phyloP scores from a whole-genome alignment of 352 stramenopile genomes.

The Pythium oligandrum region DNA sequence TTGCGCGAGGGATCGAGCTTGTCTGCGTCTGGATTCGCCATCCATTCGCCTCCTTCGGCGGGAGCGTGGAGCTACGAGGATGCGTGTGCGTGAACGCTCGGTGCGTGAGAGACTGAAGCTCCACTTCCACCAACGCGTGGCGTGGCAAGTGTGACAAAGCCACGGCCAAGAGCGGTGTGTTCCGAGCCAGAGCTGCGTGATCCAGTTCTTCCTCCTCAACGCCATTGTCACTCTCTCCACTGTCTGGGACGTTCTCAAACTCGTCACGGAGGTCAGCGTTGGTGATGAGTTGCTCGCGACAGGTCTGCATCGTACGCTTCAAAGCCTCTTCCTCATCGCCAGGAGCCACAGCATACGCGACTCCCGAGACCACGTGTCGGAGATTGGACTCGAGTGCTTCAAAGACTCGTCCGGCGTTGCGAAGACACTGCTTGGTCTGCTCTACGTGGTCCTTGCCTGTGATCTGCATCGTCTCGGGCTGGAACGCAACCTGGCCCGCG shows the following conservation, averaged over 20 bases:
- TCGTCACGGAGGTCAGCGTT: constrained; percentile 50
- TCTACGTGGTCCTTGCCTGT: constrained; percentile 32
- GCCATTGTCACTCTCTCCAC: constrained; percentile 72
- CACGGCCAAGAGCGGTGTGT: constrained; percentile 55
- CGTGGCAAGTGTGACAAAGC: constrained; percentile 67
- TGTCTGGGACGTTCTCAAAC: constrained; percentile 58
- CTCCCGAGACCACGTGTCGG: constrained; percentile 54
- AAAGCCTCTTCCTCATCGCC: constrained; percentile 1
- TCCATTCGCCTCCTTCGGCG: constrained; percentile 2
- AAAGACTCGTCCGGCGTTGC: constrained; percentile 61
- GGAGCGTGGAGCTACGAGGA: constrained; percentile 16
- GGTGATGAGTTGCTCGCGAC: constrained; percentile 20
- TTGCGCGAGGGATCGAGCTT: constrained; percentile 32
- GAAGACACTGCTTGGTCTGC: constrained; percentile 51
- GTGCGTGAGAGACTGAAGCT: constrained; percentile 73
- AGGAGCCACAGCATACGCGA: constrained; percentile 53
- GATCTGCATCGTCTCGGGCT: constrained; percentile 93
- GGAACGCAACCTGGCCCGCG: constrained; percentile 96
- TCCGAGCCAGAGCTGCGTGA: constrained; percentile 33
- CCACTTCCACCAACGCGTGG: constrained; percentile 66
- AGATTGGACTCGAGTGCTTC: constrained; percentile 79
- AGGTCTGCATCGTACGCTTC: constrained; percentile 2
- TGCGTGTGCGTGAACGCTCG: constrained; percentile 48
- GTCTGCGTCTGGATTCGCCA: constrained; percentile 27
- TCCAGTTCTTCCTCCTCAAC: constrained; percentile 49